phyloP scores from a whole-genome alignment of 805 yeast genomes.

The Lipomyces spencermartinsiae region DNA sequence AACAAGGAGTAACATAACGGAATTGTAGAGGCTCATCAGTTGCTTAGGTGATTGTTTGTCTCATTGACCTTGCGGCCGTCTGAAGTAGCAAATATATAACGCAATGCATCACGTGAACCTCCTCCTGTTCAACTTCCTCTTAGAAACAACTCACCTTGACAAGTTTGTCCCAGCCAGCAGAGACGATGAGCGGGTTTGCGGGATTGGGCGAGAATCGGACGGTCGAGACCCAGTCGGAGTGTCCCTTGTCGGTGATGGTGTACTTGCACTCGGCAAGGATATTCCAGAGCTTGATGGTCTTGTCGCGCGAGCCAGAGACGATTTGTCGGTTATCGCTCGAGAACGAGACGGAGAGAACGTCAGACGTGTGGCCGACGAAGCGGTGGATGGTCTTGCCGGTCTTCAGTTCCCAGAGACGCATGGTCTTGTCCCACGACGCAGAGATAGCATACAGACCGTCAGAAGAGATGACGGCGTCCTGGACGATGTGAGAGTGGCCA shows the following conservation, averaged over 20 bases:
- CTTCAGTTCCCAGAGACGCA: constrained; percentile 97
- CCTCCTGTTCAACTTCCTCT: background rate
- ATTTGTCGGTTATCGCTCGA: constrained; percentile 96
- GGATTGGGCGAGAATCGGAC: constrained; percentile 91
- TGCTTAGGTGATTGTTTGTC: constrained; percentile 98
- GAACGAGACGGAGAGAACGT: constrained; percentile 95
- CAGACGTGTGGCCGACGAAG: constrained; percentile 98
- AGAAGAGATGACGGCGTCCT: constrained; percentile 96
- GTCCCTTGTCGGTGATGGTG: constrained; percentile 80
- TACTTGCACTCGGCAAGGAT: constrained; percentile 96
- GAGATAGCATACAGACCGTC: constrained; percentile 98
- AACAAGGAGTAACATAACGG: background rate
- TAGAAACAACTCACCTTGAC: constrained; percentile 84
- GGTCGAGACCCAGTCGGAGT: constrained; percentile 98
- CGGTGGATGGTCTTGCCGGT: constrained; percentile 93
- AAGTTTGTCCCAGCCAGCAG: constrained; percentile 99
- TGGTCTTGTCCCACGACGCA: constrained; percentile 99
- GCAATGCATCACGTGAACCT: constrained; percentile 32
- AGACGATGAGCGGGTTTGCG: constrained; percentile 73
- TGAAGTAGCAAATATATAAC: constrained; percentile 97
- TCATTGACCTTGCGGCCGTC: constrained; percentile 82
- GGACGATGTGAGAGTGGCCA: constrained; percentile 99
- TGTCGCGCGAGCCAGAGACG: constrained; percentile 98
- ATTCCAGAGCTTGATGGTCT: constrained; percentile 99
- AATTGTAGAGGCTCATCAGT: constrained; percentile 64